Base-by-base conservation (phyloP, 192 early-diverging fungal genomes). In the Podila verticillata region DNA sequence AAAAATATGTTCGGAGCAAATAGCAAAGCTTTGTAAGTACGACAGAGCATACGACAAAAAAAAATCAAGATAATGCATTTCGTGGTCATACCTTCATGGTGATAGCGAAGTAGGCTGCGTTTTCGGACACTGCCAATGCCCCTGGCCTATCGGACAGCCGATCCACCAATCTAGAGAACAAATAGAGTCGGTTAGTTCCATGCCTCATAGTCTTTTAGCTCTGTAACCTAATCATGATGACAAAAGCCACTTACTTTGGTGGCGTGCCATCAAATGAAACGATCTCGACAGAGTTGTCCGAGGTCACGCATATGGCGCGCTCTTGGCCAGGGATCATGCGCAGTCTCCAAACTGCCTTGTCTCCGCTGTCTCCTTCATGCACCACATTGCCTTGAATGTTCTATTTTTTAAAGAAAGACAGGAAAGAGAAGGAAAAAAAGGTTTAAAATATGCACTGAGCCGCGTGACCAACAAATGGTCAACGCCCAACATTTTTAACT, bases 271-370 rank as follows among this genome's bases (percentile, higher is more conserved):
- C 70, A n/a, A 80, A 66, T 15, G 70, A 34, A 39, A 72, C 22
- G 12, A 68, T 44, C 17, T 63, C 66, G 9, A 72, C 31, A 35
- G 66, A 56, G 24, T 29, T 17, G 1, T 70, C 54, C 28, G 24
- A 24, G 1, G 59, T 72, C 19, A 35, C 47, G 22, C 68, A 48
- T 3, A 72, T 56, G 4, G 77, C 77, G 6, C 29, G 31, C 26
- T 80, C 60, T n/a, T 65, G 60, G n/a, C 69, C 77, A 29, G 70
- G 65, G 10, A 65, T 51, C 77, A 80, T 80, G 32, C 28, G 24
- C 36, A 67, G 28, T 22, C 26, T 63, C 17, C 57, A 32, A 17
- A 72, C 29, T 2, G 12, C 17, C 17, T 61, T 61, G 2, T 39
- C 56, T 6, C 44, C 61, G n/a, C 54, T n/a, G 30, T 64, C 39